Percentiles rank a stretch among this genome's conserved stretches.
phyloP scores from a whole-genome alignment of 148 eudicot species.

The Mesembryanthemum crystallinum region DNA sequence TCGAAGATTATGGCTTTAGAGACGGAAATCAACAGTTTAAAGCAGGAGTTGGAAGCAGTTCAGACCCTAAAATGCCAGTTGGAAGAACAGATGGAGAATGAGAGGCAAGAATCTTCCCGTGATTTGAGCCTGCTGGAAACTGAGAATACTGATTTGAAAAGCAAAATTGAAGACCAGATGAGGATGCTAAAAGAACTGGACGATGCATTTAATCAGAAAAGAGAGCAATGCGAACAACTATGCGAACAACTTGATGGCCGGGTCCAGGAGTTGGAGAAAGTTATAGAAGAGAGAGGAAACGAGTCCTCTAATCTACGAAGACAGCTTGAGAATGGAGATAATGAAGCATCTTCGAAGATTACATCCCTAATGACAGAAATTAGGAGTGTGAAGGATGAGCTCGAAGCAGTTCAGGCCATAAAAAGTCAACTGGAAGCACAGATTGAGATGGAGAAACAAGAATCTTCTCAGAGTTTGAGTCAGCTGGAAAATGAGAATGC shows the following conservation, averaged over 20 bases:
- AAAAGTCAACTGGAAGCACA: conserved; percentile 25
- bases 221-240: conserved; percentile 33
- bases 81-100: conserved; percentile 42
- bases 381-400: conserved; percentile 30
- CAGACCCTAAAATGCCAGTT: conserved; percentile 38
- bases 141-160: conserved; percentile 32
- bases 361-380: conserved; percentile 26
- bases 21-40: conserved; percentile 34
- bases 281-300: conserved; percentile 31
- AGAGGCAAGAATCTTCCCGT: conserved; percentile 27
- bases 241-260: conserved; percentile 35
- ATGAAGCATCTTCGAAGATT: conserved; percentile 29
- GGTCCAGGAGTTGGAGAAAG: conserved; percentile 32
- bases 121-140: conserved; percentile 19
- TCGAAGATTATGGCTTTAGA: conserved; percentile 37
- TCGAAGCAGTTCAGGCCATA: conserved; percentile 29
- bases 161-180: conserved; percentile 13
- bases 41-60: conserved; percentile 42
- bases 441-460: conserved; percentile 36
- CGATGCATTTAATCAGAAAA: conserved; percentile 24
- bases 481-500: conserved; percentile 31
- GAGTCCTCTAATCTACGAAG: conserved; percentile 34
- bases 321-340: conserved; percentile 38
- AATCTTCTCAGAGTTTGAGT: conserved; percentile 27
- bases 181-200: conserved; percentile 27